Evolutionary conservation across 345 rosid species (phyloP).

Genomic region (Cochlearia excelsa): DNA sequence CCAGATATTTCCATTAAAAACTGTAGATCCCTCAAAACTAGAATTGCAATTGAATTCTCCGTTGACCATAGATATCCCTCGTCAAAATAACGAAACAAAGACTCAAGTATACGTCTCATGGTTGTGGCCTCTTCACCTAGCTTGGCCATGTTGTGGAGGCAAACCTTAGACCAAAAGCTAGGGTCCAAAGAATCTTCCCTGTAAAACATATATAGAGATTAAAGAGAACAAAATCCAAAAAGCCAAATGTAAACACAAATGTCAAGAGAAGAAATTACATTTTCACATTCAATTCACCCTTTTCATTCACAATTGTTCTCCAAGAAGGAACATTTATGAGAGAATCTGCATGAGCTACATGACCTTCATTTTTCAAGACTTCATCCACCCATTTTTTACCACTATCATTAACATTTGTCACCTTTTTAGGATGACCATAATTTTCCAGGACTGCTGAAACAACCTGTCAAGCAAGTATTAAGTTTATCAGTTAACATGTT

Average conservation of each 20-base stretch:
- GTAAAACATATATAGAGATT: slow-evolving; percentile 23
- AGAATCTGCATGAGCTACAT: slow-evolving; percentile 46
- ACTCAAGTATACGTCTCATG: slow-evolving; percentile 81
- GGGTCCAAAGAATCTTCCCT: slow-evolving; percentile 80
- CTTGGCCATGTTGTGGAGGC: slow-evolving; percentile 90
- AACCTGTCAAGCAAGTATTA: slow-evolving; percentile 49
- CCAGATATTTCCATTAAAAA: slow-evolving; percentile 78
- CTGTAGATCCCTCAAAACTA: slow-evolving; percentile 86
- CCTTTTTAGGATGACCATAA: slow-evolving; percentile 49
- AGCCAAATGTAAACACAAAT: slow-evolving; percentile 4
- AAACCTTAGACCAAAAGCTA: slow-evolving; percentile 89
- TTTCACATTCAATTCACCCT: slow-evolving; percentile 68
- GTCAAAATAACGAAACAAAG: slow-evolving; percentile 86
- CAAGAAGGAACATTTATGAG: slow-evolving; percentile 61
- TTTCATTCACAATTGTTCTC: slow-evolving; percentile 66
- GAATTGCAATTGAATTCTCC: slow-evolving; percentile 70
- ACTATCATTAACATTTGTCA: slow-evolving; percentile 42
- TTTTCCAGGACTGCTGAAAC: slow-evolving; percentile 88
- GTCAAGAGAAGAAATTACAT: slow-evolving; percentile 45
- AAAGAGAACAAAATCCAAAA: slow-evolving; percentile 12
- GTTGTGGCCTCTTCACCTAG: slow-evolving; percentile 93
- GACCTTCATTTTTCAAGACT: slow-evolving; percentile 71
- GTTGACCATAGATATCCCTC: slow-evolving; percentile 68
- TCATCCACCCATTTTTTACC: slow-evolving; percentile 71
- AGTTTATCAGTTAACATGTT: slow-evolving; percentile 5